A percentile compares a stretch with the other conserved stretches of the same genome.
phyloP scores from a whole-genome alignment of 345 rosid genomes.

The Populus simonii region DNA sequence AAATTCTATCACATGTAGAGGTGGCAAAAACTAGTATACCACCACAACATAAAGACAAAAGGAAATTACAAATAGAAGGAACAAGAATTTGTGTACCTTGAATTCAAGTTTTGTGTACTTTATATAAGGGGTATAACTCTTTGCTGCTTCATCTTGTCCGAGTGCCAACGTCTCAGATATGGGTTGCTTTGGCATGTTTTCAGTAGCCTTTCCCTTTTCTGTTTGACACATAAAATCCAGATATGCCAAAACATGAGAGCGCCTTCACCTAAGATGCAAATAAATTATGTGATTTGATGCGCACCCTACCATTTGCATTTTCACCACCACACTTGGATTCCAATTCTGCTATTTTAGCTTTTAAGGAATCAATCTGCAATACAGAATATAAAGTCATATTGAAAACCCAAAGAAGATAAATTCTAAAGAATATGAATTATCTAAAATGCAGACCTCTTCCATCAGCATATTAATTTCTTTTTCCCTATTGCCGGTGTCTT shows the following conservation, averaged over 20 bases:
- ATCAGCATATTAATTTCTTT: constrained; percentile 41
- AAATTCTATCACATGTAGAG: not conserved
- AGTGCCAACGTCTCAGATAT: constrained; percentile 28
- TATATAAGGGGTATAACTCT: constrained; percentile 71
- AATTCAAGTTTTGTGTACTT: constrained; percentile 91
- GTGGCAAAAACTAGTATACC: not conserved
- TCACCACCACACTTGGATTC: constrained; percentile 39
- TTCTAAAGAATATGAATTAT: not conserved
- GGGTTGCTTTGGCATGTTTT: constrained; percentile 23
- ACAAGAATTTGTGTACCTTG: constrained; percentile 42
- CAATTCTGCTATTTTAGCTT: constrained; percentile 64
- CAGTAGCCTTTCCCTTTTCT: constrained; percentile 40
- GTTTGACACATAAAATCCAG: constrained; percentile 25
- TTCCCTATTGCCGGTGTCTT: constrained; percentile 30
- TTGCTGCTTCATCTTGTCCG: constrained; percentile 31
- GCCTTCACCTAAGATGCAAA: not conserved
- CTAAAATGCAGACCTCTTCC: constrained; percentile 55
- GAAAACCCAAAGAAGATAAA: not conserved
- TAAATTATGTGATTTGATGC: constrained; percentile 16
- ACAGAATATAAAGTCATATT: constrained; percentile 7
- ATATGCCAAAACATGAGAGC: not conserved
- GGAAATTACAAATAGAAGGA: not conserved
- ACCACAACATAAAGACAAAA: not conserved
- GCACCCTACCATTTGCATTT: constrained; percentile 15
- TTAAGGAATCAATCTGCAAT: constrained; percentile 61